Evolutionary conservation across 768 basidiomycete genomes (phyloP).

Genomic region (Hygrocybe coccinea): DNA sequence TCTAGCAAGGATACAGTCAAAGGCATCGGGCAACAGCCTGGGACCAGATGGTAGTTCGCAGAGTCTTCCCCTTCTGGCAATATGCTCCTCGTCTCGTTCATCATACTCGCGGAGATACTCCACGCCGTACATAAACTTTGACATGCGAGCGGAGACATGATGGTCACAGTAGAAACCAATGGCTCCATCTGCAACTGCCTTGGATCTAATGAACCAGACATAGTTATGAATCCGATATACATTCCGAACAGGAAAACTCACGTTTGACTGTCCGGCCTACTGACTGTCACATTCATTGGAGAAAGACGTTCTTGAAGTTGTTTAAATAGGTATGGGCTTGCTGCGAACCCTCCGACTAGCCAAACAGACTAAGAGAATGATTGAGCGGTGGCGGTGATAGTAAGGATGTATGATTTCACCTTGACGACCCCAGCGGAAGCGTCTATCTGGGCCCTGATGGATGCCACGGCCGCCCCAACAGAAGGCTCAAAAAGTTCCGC

Average conservation of each 20-base stretch:
- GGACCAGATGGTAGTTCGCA: conserved; percentile 77
- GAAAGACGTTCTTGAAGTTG: conserved; percentile 68
- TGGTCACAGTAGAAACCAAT: conserved; percentile 84
- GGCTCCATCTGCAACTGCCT: conserved; percentile 80
- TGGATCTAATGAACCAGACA: conserved; percentile 48
- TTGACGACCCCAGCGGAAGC: conserved; percentile 63
- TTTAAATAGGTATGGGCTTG: conserved; percentile 73
- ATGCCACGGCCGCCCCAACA: conserved; percentile 58
- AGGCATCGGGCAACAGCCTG: conserved; percentile 72
- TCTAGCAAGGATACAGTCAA: conserved; percentile 71
- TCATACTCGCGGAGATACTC: conserved; percentile 71
- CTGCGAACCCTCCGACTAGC: conserved; percentile 79
- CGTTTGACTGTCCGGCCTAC: conserved; percentile 77
- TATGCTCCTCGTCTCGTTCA: conserved; percentile 59
- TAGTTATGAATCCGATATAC: neutral
- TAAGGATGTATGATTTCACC: conserved; percentile 29
- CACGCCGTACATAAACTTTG: conserved; percentile 78
- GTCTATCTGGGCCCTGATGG: conserved; percentile 68
- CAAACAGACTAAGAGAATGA: conserved; percentile 58
- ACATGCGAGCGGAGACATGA: conserved; percentile 76
- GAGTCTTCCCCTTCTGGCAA: conserved; percentile 55
- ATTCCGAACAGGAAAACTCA: conserved; percentile 29
- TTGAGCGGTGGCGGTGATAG: neutral
- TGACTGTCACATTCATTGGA: conserved; percentile 54
- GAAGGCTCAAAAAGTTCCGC: conserved; percentile 77